A percentile compares a stretch with the other conserved stretches of the same genome.
Evolutionary conservation across 176 grass and related monocot species (phyloP).

Genomic region (Phoenix dactylifera): DNA sequence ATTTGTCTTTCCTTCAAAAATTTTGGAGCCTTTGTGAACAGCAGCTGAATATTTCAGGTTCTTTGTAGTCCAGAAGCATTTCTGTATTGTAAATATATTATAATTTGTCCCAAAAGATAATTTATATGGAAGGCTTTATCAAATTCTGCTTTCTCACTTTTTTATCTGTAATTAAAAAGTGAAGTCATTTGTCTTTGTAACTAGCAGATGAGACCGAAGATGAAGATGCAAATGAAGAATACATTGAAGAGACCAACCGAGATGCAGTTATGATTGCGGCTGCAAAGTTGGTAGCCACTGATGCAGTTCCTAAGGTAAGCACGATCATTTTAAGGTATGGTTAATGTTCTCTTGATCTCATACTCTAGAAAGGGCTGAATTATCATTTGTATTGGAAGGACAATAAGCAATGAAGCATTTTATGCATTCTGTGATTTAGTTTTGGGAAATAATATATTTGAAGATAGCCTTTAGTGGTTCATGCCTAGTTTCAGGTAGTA

Average conservation of each 20-base stretch:
- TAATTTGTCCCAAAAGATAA: no score
- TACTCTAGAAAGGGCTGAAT: no score
- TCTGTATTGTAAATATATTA: no score
- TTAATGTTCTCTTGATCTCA: constrained; percentile 1
- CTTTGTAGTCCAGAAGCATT: neutral
- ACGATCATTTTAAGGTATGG: constrained; percentile 14
- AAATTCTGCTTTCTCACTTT: neutral
- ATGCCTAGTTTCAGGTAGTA: no score
- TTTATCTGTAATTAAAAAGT: neutral
- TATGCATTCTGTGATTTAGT: no score
- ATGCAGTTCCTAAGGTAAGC: constrained; percentile 75
- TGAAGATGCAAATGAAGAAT: constrained; percentile 92
- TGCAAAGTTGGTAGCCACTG: constrained; percentile 69
- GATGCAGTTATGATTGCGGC: constrained; percentile 94
- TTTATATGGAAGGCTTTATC: no score
- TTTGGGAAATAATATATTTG: no score
- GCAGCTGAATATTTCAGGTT: constrained; percentile 83
- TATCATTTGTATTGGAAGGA: no score
- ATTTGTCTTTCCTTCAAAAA: constrained; percentile 59
- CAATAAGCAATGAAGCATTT: no score
- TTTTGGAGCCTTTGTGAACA: constrained; percentile 93
- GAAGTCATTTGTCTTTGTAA: neutral
- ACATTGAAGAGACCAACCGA: constrained; percentile 91
- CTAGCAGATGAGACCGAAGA: constrained; percentile 95
- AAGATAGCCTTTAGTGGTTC: no score